A percentile compares a stretch with the other conserved stretches of the same genome.
Conservation (phyloP, 1,139 yeast species). For the Debaryomyces subglobosus region DNA sequence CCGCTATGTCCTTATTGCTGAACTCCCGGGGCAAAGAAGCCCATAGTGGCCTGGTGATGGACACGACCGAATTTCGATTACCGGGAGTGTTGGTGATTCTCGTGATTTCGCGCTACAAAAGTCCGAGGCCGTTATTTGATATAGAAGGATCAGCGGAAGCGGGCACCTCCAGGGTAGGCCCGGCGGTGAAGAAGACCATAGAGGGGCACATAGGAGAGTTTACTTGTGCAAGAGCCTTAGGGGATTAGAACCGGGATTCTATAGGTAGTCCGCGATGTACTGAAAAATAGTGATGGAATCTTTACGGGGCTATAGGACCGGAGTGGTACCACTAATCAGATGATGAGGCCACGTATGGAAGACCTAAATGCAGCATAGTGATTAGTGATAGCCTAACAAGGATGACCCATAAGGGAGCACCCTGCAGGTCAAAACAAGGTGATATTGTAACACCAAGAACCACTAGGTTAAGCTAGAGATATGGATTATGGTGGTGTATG, state of each 20-base stretch:
- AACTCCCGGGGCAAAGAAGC: slow-evolving; percentile 19
- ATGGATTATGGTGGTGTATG: too few relatives aligned
- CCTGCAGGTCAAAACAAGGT: too few relatives aligned
- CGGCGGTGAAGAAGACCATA: not conserved
- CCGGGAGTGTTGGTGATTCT: not conserved
- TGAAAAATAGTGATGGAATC: not conserved
- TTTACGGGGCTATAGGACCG: not conserved
- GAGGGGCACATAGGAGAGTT: not conserved
- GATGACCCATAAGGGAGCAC: too few relatives aligned
- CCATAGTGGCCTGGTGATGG: slow-evolving; percentile 13
- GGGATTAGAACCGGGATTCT: not conserved
- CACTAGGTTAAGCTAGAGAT: too few relatives aligned
- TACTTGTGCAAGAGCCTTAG: not conserved
- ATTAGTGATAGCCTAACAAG: not conserved
- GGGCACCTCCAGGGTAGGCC: not conserved
- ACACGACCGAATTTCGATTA: slow-evolving; percentile 8
- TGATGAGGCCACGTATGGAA: not conserved
- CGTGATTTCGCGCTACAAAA: slow-evolving; percentile 19
- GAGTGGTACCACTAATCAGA: not conserved
- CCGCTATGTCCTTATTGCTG: slow-evolving; percentile 4
- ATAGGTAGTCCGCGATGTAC: not conserved
- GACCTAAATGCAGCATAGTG: not conserved
- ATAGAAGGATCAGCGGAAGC: slow-evolving; percentile 2
- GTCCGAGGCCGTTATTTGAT: slow-evolving; percentile 22
- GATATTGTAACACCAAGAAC: too few relatives aligned